These are phyloP conservation scores for Calocybe indica DNA, from an alignment of 768 basidiomycete species.

Conservation along the genomic window DNA sequence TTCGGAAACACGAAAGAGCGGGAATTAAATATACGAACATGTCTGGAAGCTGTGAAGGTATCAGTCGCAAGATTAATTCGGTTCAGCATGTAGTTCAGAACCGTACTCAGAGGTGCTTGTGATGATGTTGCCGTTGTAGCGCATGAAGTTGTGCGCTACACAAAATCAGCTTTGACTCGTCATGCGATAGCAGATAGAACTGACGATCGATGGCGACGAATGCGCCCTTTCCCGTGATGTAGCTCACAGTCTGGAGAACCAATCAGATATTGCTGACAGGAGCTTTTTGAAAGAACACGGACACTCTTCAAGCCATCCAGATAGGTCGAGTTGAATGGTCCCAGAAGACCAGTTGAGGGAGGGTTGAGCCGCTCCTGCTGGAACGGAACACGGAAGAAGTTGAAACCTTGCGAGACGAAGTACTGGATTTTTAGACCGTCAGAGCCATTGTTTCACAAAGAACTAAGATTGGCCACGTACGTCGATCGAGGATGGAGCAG, in stretches of 20 bases:
- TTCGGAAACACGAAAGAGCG: not conserved
- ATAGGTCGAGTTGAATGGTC: constrained; percentile 47
- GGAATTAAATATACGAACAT: constrained; percentile 25
- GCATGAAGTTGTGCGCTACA: constrained; percentile 56
- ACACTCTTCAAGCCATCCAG: constrained; percentile 43
- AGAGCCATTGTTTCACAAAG: not conserved
- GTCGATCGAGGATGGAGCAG: constrained; percentile 33
- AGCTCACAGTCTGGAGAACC: constrained; percentile 41
- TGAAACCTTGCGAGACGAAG: constrained; percentile 52
- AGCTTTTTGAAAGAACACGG: constrained; percentile 5
- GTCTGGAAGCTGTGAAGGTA: constrained; percentile 35
- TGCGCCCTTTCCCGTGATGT: constrained; percentile 56
- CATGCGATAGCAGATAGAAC: constrained; percentile 8
- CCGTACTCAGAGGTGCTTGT: constrained; percentile 41
- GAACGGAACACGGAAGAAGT: constrained; percentile 61
- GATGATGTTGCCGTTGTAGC: constrained; percentile 48
- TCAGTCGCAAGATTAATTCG: not conserved
- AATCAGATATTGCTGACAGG: not conserved
- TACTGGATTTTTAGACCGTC: constrained; percentile 30
- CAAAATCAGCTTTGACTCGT: not conserved
- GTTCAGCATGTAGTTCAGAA: not conserved
- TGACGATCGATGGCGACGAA: constrained; percentile 51
- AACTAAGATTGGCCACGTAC: constrained; percentile 11
- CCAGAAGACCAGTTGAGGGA: constrained; percentile 46
- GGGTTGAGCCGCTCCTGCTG: constrained; percentile 50